These are phyloP conservation scores for Apiospora arundinis DNA, from an alignment of 2,329 filamentous ascomycete genomes.

Conservation along the genomic window DNA sequence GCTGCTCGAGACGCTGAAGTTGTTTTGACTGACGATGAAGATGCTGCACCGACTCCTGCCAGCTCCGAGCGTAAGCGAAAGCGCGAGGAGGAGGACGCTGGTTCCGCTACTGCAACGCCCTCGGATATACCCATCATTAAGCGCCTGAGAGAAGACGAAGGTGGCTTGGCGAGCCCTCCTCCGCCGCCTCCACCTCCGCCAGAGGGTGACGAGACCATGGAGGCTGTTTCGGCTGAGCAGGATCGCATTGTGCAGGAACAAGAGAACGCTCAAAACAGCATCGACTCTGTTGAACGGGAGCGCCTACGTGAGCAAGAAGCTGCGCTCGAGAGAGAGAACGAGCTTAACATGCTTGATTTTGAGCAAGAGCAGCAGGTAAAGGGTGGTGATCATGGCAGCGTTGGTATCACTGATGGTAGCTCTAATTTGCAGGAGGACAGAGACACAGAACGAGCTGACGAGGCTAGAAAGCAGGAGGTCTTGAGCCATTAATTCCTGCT, in stretches of 20 bases:
- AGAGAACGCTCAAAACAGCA: conserved; percentile 57
- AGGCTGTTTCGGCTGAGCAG: conserved; percentile 48
- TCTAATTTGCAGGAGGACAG: conserved; percentile 20
- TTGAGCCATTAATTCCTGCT: conserved; percentile 35
- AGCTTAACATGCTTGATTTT: conserved; percentile 46
- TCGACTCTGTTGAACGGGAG: conserved; percentile 51
- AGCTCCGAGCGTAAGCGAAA: conserved; percentile 70
- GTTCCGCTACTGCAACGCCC: conserved; percentile 54
- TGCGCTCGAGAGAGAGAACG: conserved; percentile 46
- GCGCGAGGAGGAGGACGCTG: conserved; percentile 53
- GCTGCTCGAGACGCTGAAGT: conserved; percentile 41
- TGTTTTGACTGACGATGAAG: conserved; percentile 51
- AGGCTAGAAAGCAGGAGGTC: conserved; percentile 33
- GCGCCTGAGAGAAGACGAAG: conserved; percentile 56
- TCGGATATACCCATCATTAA: conserved; percentile 64
- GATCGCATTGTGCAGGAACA: conserved; percentile 55
- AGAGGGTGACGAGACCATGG: conserved; percentile 42
- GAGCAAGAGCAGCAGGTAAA: conserved; percentile 41
- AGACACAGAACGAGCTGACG: conserved; percentile 27
- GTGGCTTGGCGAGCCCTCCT: conserved; percentile 41
- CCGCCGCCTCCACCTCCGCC: conserved; percentile 58
- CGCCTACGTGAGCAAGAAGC: conserved; percentile 42
- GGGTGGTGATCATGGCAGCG: conserved; percentile 31
- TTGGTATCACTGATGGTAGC: conserved; percentile 22
- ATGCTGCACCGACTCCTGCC: conserved; percentile 49